A percentile compares a stretch with the other conserved stretches of the same genome.
Evolutionary conservation across 164 flowering plant species (phyloP).

Genomic region (Saururus chinensis): DNA sequence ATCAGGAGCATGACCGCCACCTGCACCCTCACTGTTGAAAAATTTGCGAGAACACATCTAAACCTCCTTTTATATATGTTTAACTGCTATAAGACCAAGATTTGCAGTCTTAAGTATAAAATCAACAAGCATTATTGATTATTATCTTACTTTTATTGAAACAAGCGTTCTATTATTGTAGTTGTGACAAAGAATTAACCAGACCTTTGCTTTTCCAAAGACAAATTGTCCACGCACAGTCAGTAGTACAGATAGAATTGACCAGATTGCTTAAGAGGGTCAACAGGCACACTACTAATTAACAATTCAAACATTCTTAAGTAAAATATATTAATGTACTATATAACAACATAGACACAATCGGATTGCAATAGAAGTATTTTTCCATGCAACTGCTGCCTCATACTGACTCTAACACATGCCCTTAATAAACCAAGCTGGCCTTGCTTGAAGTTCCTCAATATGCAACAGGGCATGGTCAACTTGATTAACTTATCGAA

Average conservation of each 20-base stretch:
- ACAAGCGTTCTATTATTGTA: no score
- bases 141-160: no score
- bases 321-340: no score
- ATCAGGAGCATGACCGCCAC: conserved; percentile 99
- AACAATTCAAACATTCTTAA: no score
- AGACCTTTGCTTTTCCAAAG: background rate
- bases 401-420: background rate
- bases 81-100: no score
- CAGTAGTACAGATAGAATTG: background rate
- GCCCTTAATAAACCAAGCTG: background rate
- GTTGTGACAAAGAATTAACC: no score
- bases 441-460: background rate
- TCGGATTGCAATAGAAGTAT: no score
- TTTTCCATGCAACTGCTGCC: background rate
- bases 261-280: background rate
- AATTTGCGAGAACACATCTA: conserved; percentile 3
- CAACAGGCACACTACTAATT: background rate
- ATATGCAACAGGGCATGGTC: background rate
- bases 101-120: no score
- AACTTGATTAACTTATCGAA: background rate
- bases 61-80: background rate
- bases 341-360: no score
- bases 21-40: conserved; percentile 92
- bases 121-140: no score
- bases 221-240: background rate